Conservation (phyloP, 306 rosid species). For the Pterocarpus macrocarpus region DNA sequence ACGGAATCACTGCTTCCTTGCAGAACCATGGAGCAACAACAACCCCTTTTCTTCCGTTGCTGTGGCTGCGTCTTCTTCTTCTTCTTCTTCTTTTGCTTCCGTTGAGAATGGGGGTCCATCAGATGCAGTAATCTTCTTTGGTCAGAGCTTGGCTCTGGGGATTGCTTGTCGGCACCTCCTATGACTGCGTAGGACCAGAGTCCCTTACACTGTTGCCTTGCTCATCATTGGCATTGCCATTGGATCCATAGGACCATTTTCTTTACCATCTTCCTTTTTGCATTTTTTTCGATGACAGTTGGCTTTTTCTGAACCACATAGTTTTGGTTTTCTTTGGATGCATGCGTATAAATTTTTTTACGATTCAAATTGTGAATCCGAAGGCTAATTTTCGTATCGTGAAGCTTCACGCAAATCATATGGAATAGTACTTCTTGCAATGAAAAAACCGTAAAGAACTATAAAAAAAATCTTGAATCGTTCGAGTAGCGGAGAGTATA, state of each 20-base stretch:
- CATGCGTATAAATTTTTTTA: no score
- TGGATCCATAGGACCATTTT: constrained; percentile 71
- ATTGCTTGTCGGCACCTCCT: constrained; percentile 80
- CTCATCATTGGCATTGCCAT: constrained; percentile 82
- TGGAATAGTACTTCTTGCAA: no score
- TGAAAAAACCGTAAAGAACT: no score
- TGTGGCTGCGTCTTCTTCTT: constrained; percentile 22
- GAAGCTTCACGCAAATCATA: no score
- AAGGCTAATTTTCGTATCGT: no score
- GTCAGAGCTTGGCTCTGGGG: constrained; percentile 72
- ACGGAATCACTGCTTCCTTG: constrained; percentile 42
- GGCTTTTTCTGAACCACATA: no score
- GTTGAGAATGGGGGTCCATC: constrained; percentile 49
- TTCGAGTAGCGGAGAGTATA: no score
- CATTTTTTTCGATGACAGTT: no score
- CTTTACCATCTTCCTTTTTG: not conserved
- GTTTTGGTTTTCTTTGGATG: no score
- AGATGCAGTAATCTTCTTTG: constrained; percentile 77
- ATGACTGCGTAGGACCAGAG: constrained; percentile 72
- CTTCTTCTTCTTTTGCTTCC: constrained; percentile 7
- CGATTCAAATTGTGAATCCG: no score
- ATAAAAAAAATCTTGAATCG: no score
- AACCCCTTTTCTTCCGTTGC: not conserved
- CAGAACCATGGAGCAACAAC: constrained; percentile 52
- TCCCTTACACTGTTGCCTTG: constrained; percentile 85